These are phyloP conservation scores for Datisca glomerata DNA, from an alignment of 306 rosid genomes.

Conservation along the genomic window DNA sequence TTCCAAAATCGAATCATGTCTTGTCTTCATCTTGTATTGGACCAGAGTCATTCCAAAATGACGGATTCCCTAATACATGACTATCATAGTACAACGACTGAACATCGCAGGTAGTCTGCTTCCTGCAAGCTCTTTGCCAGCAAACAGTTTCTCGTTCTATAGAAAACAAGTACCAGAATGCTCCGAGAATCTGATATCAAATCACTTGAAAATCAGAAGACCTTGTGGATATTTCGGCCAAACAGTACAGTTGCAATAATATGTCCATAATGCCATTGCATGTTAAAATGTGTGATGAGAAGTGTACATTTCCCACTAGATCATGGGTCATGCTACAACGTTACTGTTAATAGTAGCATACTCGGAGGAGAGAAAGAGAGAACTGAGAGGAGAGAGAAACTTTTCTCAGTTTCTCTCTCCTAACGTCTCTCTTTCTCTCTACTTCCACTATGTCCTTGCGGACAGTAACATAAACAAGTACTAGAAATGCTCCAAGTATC, in stretches of 20 bases:
- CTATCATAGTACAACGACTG: not conserved
- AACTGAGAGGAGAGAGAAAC: too few species aligned
- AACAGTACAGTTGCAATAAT: not conserved
- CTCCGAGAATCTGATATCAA: conserved; percentile 15
- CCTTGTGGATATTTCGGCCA: not conserved
- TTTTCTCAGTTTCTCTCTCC: too few species aligned
- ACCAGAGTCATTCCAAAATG: conserved; percentile 1
- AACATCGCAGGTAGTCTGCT: not conserved
- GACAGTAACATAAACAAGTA: too few species aligned
- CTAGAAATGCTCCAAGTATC: too few species aligned
- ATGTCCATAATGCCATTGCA: too few species aligned
- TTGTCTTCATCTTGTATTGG: conserved; percentile 2
- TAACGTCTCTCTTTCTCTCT: too few species aligned
- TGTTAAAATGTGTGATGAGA: too few species aligned
- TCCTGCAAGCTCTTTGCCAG: conserved; percentile 9
- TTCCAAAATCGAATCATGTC: conserved; percentile 23
- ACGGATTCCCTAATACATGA: not conserved
- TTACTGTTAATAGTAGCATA: too few species aligned
- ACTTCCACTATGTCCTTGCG: too few species aligned
- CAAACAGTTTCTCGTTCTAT: conserved; percentile 17
- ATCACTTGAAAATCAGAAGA: not conserved
- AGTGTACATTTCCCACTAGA: too few species aligned
- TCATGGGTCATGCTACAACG: too few species aligned
- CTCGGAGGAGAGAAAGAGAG: too few species aligned
- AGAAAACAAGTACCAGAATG: conserved; percentile 24